Evolutionary conservation across 257 asterid genomes (phyloP).

Genomic region (Thymus quinquecostatus): DNA sequence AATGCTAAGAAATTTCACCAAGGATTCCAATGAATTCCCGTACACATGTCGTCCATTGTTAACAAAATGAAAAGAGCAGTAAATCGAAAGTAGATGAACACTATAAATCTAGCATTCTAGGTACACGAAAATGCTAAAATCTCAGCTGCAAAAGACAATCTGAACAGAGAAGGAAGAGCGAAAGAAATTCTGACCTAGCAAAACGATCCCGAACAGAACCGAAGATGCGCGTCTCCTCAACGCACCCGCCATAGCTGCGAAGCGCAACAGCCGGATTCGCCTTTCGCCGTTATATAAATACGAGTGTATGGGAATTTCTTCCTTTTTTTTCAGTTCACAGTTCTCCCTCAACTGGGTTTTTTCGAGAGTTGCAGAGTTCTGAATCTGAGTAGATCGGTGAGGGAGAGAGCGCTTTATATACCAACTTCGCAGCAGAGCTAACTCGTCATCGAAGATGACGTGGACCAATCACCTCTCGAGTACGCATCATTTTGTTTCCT

Average conservation of each 20-base stretch:
- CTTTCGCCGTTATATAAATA: neutral
- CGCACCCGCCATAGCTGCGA: slow-evolving; percentile 67
- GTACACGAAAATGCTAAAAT: neutral
- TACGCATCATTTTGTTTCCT: slow-evolving; percentile 1
- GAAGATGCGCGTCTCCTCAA: slow-evolving; percentile 54
- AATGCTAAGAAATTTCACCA: neutral
- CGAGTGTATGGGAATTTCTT: neutral
- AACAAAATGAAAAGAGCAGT: neutral
- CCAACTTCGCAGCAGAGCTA: slow-evolving; percentile 4
- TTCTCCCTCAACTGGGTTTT: neutral
- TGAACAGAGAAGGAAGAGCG: neutral
- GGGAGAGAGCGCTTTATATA: slow-evolving; percentile 32
- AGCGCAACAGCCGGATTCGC: slow-evolving; percentile 10
- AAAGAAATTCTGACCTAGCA: slow-evolving; percentile 55
- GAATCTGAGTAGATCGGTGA: slow-evolving; percentile 15
- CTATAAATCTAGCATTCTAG: slow-evolving; percentile 9
- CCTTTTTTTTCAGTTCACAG: neutral
- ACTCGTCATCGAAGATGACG: slow-evolving; percentile 56
- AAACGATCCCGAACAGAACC: slow-evolving; percentile 51
- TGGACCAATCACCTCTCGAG: slow-evolving; percentile 62
- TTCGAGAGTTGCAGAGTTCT: slow-evolving; percentile 14
- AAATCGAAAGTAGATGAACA: neutral
- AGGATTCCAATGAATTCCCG: neutral
- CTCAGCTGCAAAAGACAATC: slow-evolving; percentile 22
- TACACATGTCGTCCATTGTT: slow-evolving; percentile 2